Evolutionary conservation across 116 monocot genomes (phyloP).

Genomic region (Papilionanthe hybrid): DNA sequence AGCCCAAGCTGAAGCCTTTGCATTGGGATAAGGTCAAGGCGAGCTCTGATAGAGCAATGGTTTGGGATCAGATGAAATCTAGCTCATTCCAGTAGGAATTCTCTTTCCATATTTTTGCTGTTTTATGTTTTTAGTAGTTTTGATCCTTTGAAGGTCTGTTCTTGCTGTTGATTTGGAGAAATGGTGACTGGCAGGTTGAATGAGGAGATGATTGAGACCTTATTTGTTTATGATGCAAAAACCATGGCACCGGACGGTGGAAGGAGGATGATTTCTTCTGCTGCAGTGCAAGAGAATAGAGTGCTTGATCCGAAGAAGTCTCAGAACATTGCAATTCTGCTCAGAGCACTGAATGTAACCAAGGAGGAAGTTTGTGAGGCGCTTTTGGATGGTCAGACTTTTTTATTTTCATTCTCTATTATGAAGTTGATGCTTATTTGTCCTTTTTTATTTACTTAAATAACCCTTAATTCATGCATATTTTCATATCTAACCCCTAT

Average conservation of each 20-base stretch:
- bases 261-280: slow-evolving; percentile 9
- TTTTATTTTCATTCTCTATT: not conserved
- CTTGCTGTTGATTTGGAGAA: not conserved
- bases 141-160: not conserved
- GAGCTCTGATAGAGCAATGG: slow-evolving; percentile 63
- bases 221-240: slow-evolving; percentile 41
- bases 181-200: slow-evolving; percentile 49
- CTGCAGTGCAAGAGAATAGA: slow-evolving; percentile 26
- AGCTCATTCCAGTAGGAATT: slow-evolving; percentile 72
- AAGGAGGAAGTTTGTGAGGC: slow-evolving; percentile 82
- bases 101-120: not conserved
- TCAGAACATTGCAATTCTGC: slow-evolving; percentile 70
- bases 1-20: slow-evolving; percentile 59
- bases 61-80: slow-evolving; percentile 84
- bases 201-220: slow-evolving; percentile 91
- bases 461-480: no score
- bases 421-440: not conserved
- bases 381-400: slow-evolving; percentile 52
- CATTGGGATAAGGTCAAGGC: slow-evolving; percentile 89
- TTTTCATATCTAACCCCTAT: no score
- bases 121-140: not conserved
- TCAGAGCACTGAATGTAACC: slow-evolving; percentile 71
- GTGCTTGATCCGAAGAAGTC: slow-evolving; percentile 82
- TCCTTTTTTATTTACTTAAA: not conserved
- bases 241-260: slow-evolving; percentile 7